Conservation (phyloP, 441 rosid genomes). For the Croton setiger region DNA sequence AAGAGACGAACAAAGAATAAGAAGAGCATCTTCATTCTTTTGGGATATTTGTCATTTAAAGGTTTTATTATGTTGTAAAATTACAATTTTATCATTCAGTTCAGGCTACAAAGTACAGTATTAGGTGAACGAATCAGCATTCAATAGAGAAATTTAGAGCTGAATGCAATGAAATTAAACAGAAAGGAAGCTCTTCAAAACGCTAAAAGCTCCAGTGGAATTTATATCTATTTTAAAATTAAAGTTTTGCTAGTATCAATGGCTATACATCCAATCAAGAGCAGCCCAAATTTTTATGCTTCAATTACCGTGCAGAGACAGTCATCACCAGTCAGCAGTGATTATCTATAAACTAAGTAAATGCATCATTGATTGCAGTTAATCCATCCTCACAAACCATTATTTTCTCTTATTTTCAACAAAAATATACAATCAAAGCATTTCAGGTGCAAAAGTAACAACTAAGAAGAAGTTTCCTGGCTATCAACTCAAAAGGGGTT, state of each 20-base stretch:
- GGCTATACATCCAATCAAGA: background rate
- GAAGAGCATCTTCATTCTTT: background rate
- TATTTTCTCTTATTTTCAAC: background rate
- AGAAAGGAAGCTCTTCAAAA: too few relatives aligned
- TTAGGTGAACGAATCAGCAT: background rate
- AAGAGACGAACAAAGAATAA: background rate
- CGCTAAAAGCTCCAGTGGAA: background rate
- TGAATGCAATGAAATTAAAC: background rate
- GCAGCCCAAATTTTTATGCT: background rate
- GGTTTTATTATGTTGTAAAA: background rate
- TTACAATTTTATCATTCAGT: background rate
- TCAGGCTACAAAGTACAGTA: background rate
- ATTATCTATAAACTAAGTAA: background rate
- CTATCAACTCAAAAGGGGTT: background rate
- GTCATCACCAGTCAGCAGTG: background rate
- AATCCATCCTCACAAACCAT: background rate
- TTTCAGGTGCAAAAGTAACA: background rate
- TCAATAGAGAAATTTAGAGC: background rate
- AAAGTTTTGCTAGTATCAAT: background rate
- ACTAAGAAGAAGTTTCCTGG: background rate
- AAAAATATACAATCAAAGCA: background rate
- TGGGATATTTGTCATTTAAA: background rate
- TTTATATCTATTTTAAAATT: background rate
- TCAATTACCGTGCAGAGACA: background rate
- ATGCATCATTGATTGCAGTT: background rate